Conservation (phyloP, 306 rosid species). For the Sesbania bispinosa region DNA sequence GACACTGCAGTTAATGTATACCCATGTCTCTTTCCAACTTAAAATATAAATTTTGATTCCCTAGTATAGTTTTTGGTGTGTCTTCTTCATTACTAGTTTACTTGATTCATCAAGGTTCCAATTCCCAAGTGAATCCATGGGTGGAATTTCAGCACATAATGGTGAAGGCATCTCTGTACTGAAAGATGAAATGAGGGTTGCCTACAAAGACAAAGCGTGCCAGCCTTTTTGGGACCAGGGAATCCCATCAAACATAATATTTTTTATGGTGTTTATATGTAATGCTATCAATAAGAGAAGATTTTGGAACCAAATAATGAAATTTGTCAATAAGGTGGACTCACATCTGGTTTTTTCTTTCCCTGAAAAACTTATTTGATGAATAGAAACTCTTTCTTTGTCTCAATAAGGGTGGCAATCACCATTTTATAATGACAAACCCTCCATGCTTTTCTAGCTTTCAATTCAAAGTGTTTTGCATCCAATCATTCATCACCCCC, state of each 20-base stretch:
- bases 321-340: constrained; percentile 25
- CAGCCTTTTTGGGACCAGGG: constrained; percentile 42
- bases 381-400: constrained; percentile 4
- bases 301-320: constrained; percentile 12
- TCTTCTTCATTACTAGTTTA: neutral
- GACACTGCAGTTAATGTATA: no score
- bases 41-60: no score
- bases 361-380: neutral
- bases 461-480: constrained; percentile 41
- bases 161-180: constrained; percentile 23
- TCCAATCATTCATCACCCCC: constrained; percentile 71
- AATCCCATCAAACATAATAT: neutral
- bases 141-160: constrained; percentile 24
- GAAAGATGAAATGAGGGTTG: constrained; percentile 35
- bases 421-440: constrained; percentile 44
- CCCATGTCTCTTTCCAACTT: no score
- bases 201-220: constrained; percentile 56
- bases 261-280: neutral
- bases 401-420: constrained; percentile 33
- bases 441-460: constrained; percentile 33
- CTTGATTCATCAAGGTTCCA: neutral
- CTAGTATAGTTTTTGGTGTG: no score
- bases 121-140: constrained; percentile 33
- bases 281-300: constrained; percentile 34
- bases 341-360: constrained; percentile 35